Evolutionary conservation across 176 grass and related monocot genomes (phyloP), one percentile per base, ranked within the genome.

Genomic region (Saccharum spontaneum): DNA sequence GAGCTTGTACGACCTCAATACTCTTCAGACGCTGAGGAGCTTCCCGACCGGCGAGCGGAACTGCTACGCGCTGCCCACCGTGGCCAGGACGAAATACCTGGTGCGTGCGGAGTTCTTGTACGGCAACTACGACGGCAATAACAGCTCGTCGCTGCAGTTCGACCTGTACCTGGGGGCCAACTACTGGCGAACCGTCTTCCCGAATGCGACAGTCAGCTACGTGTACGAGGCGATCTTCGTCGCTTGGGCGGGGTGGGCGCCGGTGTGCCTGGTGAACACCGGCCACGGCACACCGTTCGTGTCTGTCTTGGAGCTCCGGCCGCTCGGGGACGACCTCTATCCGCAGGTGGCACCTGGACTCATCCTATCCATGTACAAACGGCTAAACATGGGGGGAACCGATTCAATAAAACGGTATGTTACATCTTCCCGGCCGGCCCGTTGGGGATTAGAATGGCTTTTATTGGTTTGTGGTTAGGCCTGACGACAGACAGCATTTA

Each of bases 41-140:
- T 90, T 90, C 76, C 76, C 83, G 4, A 63, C 77, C 16, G 83
- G 78, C 28, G 0, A 0, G 0, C 76, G 78, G 11, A 90, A 86
- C 70, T 90, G 88, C 36, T 90, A 89, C 59, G 10, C 67, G 10
- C 40, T 89, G 1, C 83, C 78, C 23, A 71, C 78, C 6, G 44
- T 8, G 2, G 71, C n/a, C 37, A 55, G 81, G 2, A 36, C 11
- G 1, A 88, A 63, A 13, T 88, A 88, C 20, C 40, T 69, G 39
- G 6, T 88, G n/a, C 71, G 59, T 23, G 13, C 46, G 36, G 62
- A 6, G 4, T 55, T 68, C 79, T 20, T 22, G 57, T 79, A 79
- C 50, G 89, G 65, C 71, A 80, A 90, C 50, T 73, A 83, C 50
- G 85, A 90, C 61, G 79, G 80, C 13, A 20, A 36, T 40, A 80